Percentiles rank a stretch among this genome's conserved stretches.
phyloP scores from a whole-genome alignment of 805 yeast species.

The Barnettozyma californica region DNA sequence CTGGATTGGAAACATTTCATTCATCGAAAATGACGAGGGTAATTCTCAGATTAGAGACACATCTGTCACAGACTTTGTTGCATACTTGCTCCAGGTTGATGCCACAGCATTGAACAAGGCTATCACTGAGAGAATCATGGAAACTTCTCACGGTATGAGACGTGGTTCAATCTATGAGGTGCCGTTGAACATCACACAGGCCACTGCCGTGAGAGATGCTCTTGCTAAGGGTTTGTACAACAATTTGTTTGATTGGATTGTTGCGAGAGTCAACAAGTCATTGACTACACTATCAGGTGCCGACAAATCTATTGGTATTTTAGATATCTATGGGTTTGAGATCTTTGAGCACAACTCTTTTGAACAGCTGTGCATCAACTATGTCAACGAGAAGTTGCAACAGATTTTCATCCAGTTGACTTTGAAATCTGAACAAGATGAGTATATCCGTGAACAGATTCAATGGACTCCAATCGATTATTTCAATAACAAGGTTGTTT shows the following conservation, averaged over 20 bases:
- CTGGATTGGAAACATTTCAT: conserved; percentile 93
- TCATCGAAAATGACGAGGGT: conserved; percentile 81
- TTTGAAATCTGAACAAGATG: conserved; percentile 95
- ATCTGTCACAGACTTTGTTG: conserved; percentile 91
- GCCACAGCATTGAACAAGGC: conserved; percentile 60
- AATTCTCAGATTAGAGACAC: conserved; percentile 77
- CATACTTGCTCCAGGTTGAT: conserved; percentile 81
- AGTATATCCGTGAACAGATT: conserved; percentile 90
- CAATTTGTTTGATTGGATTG: conserved; percentile 95
- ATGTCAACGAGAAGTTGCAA: conserved; percentile 92
- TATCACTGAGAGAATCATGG: conserved; percentile 75
- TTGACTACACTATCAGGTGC: conserved; percentile 49
- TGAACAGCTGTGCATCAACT: conserved; percentile 92
- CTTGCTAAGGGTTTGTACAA: conserved; percentile 91
- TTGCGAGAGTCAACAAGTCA: conserved; percentile 80
- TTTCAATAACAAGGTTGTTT: conserved; percentile 92
- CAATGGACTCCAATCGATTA: conserved; percentile 97
- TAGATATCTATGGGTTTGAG: conserved; percentile 95
- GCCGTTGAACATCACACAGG: conserved; percentile 88
- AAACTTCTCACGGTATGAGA: conserved; percentile 82
- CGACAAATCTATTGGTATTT: conserved; percentile 78
- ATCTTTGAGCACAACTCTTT: conserved; percentile 92
- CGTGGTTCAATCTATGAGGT: conserved; percentile 93
- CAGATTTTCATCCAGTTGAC: conserved; percentile 96
- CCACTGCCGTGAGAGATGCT: conserved; percentile 92